Percentiles rank a stretch among this genome's conserved stretches.
phyloP scores from a whole-genome alignment of 208 protist genomes.

The Zelonia costaricensis region DNA sequence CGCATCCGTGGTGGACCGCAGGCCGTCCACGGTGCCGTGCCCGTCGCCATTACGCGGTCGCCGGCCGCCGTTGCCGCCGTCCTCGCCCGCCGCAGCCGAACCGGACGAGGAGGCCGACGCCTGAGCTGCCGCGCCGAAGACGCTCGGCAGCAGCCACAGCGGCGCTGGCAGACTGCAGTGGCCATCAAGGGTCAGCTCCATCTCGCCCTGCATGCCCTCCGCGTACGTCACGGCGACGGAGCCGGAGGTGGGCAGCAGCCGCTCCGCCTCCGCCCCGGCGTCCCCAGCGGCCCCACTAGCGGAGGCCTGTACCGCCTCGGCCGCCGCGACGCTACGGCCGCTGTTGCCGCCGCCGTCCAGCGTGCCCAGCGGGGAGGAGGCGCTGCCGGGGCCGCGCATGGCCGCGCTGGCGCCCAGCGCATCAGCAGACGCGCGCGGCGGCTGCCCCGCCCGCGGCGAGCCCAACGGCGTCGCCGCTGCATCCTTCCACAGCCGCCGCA shows the following conservation, averaged over 20 bases:
- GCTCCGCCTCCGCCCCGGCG: too few species aligned
- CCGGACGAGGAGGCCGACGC: too few species aligned
- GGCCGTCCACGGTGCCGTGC: neutral
- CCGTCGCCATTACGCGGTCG: too few species aligned
- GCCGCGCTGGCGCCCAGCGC: too few species aligned
- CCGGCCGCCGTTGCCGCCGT: neutral
- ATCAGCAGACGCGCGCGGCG: too few species aligned
- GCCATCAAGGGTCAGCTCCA: constrained; percentile 27
- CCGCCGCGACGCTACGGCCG: too few species aligned
- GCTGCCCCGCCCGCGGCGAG: too few species aligned
- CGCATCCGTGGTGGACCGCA: neutral
- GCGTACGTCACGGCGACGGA: neutral
- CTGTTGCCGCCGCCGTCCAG: too few species aligned
- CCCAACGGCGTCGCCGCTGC: neutral
- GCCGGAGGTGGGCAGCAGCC: neutral
- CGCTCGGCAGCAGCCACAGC: constrained; percentile 34
- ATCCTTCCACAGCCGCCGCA: constrained; percentile 19
- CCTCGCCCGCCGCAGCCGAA: neutral
- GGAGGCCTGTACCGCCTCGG: too few species aligned
- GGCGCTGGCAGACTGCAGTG: constrained; percentile 37
- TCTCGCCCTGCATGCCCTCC: constrained; percentile 11
- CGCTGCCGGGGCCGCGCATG: too few species aligned
- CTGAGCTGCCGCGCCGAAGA: constrained; percentile 24
- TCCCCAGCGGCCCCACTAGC: neutral
- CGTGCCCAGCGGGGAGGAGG: too few species aligned